phyloP scores from a whole-genome alignment of 2,329 filamentous ascomycete species.

The Fusarium oxysporum region DNA sequence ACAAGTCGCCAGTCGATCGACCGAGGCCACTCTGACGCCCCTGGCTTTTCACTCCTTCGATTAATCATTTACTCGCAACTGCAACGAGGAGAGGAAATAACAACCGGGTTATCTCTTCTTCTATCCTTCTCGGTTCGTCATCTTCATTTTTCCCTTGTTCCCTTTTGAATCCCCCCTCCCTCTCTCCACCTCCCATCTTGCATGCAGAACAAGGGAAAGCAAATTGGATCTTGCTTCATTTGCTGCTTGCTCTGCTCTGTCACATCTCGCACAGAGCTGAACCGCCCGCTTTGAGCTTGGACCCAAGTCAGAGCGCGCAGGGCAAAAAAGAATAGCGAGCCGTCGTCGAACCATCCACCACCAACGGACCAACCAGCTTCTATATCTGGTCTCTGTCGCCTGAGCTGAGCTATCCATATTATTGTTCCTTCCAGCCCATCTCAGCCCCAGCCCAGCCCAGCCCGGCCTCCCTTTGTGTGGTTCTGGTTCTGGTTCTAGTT shows the following conservation, averaged over 20 bases:
- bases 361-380: slow-evolving; percentile 24
- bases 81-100: slow-evolving; percentile 29
- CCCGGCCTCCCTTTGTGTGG: slow-evolving; percentile 13
- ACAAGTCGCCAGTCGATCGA: slow-evolving; percentile 41
- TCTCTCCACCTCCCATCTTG: background rate
- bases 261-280: slow-evolving; percentile 39
- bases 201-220: slow-evolving; percentile 4
- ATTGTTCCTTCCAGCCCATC: slow-evolving; percentile 15
- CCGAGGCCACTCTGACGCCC: slow-evolving; percentile 40
- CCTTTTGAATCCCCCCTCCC: background rate
- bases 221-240: slow-evolving; percentile 9
- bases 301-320: slow-evolving; percentile 32
- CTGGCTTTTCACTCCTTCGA: slow-evolving; percentile 27
- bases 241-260: slow-evolving; percentile 14
- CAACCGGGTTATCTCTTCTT: slow-evolving; percentile 17
- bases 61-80: slow-evolving; percentile 1
- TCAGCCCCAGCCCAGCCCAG: slow-evolving; percentile 1
- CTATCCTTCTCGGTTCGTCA: slow-evolving; percentile 9
- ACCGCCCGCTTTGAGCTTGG: slow-evolving; percentile 39
- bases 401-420: slow-evolving; percentile 25
- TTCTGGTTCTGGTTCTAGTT: background rate
- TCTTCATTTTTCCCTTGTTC: background rate
- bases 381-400: slow-evolving; percentile 21
- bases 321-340: slow-evolving; percentile 15
- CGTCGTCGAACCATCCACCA: slow-evolving; percentile 32